phyloP scores from a whole-genome alignment of 2,329 filamentous ascomycete genomes.

The Apiospora arundinis region DNA sequence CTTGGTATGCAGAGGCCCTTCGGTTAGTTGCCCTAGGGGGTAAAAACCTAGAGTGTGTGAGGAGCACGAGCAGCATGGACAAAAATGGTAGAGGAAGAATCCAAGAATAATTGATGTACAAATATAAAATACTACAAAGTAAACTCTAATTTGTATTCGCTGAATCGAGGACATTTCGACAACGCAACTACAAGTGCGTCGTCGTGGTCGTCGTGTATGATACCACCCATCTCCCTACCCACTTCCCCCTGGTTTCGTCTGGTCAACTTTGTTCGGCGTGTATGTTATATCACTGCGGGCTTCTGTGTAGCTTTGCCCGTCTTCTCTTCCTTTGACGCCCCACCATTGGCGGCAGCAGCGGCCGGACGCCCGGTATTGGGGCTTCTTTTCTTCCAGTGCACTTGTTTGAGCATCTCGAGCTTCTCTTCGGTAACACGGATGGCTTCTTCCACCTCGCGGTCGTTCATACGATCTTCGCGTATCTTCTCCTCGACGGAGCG shows the following conservation, averaged over 20 bases:
- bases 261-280: not conserved
- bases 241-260: not conserved
- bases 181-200: slow-evolving; percentile 9
- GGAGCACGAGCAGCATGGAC: too few relatives aligned
- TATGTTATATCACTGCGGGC: not conserved
- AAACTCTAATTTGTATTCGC: slow-evolving; percentile 19
- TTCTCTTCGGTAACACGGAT: slow-evolving; percentile 88
- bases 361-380: not conserved
- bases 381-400: not conserved
- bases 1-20: too few relatives aligned
- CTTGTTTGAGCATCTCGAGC: slow-evolving; percentile 71
- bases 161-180: slow-evolving; percentile 13
- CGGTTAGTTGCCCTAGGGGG: too few relatives aligned
- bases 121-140: slow-evolving; percentile 19
- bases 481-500: slow-evolving; percentile 66
- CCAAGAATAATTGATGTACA: slow-evolving; percentile 12
- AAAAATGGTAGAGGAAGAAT: not conserved
- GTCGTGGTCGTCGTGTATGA: not conserved
- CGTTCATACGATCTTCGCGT: slow-evolving; percentile 67
- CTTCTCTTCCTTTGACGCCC: not conserved
- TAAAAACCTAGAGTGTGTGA: too few relatives aligned
- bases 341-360: not conserved
- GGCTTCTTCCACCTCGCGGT: slow-evolving; percentile 78
- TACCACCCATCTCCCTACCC: not conserved
- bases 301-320: slow-evolving; percentile 1